Percentiles rank a stretch among this genome's conserved stretches.
phyloP scores from a whole-genome alignment of 2,329 filamentous ascomycete species.

The Ophiognomonia clavigignenti-juglandacearum region DNA sequence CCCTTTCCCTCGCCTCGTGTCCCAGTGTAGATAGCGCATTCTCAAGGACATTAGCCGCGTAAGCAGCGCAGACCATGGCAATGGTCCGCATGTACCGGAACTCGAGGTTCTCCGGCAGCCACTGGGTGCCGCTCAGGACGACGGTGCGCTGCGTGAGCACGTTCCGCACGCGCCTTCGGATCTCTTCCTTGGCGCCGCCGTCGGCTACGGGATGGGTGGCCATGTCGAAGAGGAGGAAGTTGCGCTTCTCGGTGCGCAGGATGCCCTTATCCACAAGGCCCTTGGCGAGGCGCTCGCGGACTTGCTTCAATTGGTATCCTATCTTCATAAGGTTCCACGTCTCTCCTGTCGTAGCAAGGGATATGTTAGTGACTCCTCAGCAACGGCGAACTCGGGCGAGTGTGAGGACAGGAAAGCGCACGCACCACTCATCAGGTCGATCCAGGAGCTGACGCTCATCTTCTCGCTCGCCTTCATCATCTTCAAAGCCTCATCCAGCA shows the following conservation, averaged over 20 bases:
- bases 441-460: slow-evolving; percentile 99
- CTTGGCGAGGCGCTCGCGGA: slow-evolving; percentile 94
- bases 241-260: slow-evolving; percentile 95
- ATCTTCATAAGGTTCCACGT: slow-evolving; percentile 99
- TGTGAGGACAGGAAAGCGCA: slow-evolving; percentile 5
- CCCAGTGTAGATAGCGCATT: slow-evolving; percentile 93
- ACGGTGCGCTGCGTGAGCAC: slow-evolving; percentile 92
- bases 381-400: neutral
- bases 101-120: slow-evolving; percentile 89
- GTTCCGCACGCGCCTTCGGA: slow-evolving; percentile 85
- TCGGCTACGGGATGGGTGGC: slow-evolving; percentile 97
- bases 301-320: slow-evolving; percentile 98
- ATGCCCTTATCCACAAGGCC: slow-evolving; percentile 98
- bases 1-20: slow-evolving; percentile 88
- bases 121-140: slow-evolving; percentile 79
- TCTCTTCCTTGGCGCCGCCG: slow-evolving; percentile 95
- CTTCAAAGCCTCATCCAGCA: slow-evolving; percentile 95
- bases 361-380: neutral
- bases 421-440: slow-evolving; percentile 96
- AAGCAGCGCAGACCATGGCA: slow-evolving; percentile 94
- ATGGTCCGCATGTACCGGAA: slow-evolving; percentile 91
- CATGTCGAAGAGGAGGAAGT: slow-evolving; percentile 99
- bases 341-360: slow-evolving; percentile 59
- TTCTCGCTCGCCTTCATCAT: slow-evolving; percentile 99
- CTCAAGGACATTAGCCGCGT: slow-evolving; percentile 95